A percentile compares a stretch with the other conserved stretches of the same genome.
Evolutionary conservation across 495 filamentous ascomycete species (phyloP).

Genomic region (Mycothermus thermophilus): DNA sequence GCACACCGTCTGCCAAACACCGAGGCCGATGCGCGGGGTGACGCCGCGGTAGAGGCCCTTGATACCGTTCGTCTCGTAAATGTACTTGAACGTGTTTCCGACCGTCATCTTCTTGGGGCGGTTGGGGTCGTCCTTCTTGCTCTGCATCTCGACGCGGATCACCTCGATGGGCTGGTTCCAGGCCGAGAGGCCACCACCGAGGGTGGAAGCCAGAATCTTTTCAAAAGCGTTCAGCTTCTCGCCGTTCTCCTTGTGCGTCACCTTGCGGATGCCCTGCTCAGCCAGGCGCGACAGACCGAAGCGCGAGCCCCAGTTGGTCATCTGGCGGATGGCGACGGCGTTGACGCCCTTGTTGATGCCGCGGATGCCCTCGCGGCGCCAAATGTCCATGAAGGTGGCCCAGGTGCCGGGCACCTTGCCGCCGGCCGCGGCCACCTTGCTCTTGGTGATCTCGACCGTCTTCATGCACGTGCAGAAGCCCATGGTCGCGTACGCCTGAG

Average conservation of each 20-base stretch:
- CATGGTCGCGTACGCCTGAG: constrained; percentile 98
- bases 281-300: constrained; percentile 87
- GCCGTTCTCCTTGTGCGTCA: constrained; percentile 65
- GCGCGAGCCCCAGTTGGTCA: constrained; percentile 96
- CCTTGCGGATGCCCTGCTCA: constrained; percentile 70
- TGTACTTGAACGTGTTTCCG: constrained; percentile 80
- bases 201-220: constrained; percentile 75
- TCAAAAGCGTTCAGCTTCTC: constrained; percentile 64
- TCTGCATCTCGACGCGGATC: constrained; percentile 99
- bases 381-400: constrained; percentile 92
- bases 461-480: constrained; percentile 99
- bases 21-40: constrained; percentile 79
- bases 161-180: constrained; percentile 99
- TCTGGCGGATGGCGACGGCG: constrained; percentile 94
- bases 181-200: constrained; percentile 87
- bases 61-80: constrained; percentile 77
- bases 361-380: constrained; percentile 80
- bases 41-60: constrained; percentile 95
- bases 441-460: constrained; percentile 98
- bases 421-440: constrained; percentile 77
- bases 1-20: constrained; percentile 98
- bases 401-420: constrained; percentile 79
- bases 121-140: constrained; percentile 93
- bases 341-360: constrained; percentile 99
- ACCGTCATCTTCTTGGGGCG: constrained; percentile 98